Base-by-base conservation (phyloP, 352 stramenopile species). In the Pythium periplocum region DNA sequence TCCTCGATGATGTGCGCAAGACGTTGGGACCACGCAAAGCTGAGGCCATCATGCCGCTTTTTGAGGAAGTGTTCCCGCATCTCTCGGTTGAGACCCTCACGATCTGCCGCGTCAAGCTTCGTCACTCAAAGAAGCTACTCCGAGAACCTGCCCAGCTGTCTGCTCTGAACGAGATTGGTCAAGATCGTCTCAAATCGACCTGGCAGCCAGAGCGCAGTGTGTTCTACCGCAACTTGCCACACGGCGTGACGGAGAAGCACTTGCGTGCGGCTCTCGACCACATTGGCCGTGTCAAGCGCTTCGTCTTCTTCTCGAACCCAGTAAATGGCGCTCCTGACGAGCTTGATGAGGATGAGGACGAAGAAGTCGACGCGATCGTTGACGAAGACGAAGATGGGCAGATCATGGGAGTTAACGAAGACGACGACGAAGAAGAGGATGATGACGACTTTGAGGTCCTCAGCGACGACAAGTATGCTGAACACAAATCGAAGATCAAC, bases 81-180 rank as follows among this genome's bases (percentile, higher is more conserved):
- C 48, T 94, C 46, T 93, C 84, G 33, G 73, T 94, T 37, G 84
- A 94, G 60, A 91, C 80, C 56, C 70, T 94, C 36, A 94, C 79
- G 44, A 92, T 94, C 42, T 94, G 81, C 49, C 78, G 82, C 45
- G 74, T 94, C 38, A 88, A 89, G 58, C 49, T 85, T 43, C 82
- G 79, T 40, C 81, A 91, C 59, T 78, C 80, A 30, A 48, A 73
- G 32, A 90, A 88, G 50, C 57, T 88, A 35, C 45, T 90, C 39
- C 78, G 72, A 17, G 78, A 80, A 32, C 63, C 71, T 33, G 79
- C 73, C 30, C 66, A 50, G 4, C 46, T 90, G 4, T 44, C 71
- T 51, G 62, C 66, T 33, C n/a, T 89, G 5, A 71, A 79, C 40
- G 69, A 81, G 3, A 44, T 46, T 0, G 81, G 73, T 26, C 68